Conservation (phyloP, 306 rosid species). For the Macrotyloma uniflorum region DNA sequence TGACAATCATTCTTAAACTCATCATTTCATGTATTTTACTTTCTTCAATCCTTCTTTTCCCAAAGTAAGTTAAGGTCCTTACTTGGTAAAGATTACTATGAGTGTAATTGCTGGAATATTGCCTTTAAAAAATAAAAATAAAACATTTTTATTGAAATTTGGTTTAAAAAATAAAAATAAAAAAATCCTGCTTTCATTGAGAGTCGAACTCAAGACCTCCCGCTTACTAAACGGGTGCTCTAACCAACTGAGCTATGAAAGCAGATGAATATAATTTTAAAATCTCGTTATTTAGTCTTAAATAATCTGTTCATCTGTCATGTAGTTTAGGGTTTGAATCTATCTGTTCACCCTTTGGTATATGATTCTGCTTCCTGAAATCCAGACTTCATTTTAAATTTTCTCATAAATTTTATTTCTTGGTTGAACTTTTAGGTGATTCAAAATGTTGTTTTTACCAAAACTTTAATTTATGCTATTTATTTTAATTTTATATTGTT, state of each 20-base stretch:
- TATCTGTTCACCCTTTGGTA: too few species aligned
- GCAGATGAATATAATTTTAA: constrained; percentile 25
- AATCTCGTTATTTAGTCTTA: too few species aligned
- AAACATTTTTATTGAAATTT: neutral
- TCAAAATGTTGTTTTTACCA: too few species aligned
- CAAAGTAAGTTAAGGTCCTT: neutral
- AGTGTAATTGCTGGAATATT: neutral
- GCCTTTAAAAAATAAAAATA: neutral
- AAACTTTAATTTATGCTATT: too few species aligned
- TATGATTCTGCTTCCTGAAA: too few species aligned
- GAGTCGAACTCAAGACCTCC: constrained; percentile 86
- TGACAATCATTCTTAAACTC: neutral
- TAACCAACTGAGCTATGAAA: constrained; percentile 83
- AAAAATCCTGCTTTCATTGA: constrained; percentile 54
- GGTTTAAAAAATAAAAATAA: neutral
- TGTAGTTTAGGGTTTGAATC: too few species aligned
- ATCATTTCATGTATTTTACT: neutral
- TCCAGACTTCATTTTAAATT: too few species aligned
- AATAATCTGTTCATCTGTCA: too few species aligned
- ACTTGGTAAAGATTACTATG: neutral
- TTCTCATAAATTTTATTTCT: too few species aligned
- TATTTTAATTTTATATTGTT: too few species aligned
- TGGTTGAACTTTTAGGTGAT: too few species aligned
- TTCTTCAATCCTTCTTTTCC: neutral
- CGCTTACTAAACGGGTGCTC: constrained; percentile 91